Evolutionary conservation across 805 yeast species (phyloP).

Genomic region (Yarrowia divulgata): DNA sequence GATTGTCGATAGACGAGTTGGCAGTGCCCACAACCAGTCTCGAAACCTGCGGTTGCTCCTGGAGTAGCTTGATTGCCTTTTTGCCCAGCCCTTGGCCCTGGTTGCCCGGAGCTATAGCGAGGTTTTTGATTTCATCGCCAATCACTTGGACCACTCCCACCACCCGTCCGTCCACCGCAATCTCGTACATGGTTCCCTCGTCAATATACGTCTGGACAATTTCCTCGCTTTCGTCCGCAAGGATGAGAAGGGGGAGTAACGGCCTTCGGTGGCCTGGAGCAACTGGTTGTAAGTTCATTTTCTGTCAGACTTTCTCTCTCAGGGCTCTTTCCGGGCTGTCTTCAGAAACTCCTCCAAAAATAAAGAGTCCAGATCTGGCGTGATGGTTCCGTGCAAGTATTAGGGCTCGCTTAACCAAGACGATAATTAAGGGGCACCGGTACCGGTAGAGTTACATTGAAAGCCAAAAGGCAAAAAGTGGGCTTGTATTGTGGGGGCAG

Average conservation of each 20-base stretch:
- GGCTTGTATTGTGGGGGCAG: slow-evolving; percentile 13
- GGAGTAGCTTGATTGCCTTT: slow-evolving; percentile 2
- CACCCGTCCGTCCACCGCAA: neutral
- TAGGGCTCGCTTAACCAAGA: slow-evolving; percentile 5
- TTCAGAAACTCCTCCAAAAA: too few species aligned
- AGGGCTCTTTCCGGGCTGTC: too few species aligned
- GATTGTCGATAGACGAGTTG: slow-evolving; percentile 31
- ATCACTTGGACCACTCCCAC: slow-evolving; percentile 25
- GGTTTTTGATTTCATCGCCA: slow-evolving; percentile 31
- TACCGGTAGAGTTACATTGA: slow-evolving; percentile 17
- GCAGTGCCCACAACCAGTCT: slow-evolving; percentile 27
- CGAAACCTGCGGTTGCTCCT: neutral
- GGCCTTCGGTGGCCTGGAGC: neutral
- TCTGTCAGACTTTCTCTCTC: too few species aligned
- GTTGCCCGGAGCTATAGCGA: slow-evolving; percentile 5
- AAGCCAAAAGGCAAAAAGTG: slow-evolving; percentile 1
- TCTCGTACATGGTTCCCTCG: slow-evolving; percentile 4
- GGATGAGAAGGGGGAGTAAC: slow-evolving; percentile 2
- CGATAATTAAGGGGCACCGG: slow-evolving; percentile 19
- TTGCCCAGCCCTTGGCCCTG: slow-evolving; percentile 30
- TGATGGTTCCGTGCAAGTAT: too few species aligned
- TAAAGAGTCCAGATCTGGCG: too few species aligned
- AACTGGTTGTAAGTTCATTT: slow-evolving; percentile 1
- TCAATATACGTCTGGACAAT: slow-evolving; percentile 17
- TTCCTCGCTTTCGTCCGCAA: slow-evolving; percentile 28